Evolutionary conservation across 2,329 filamentous ascomycete species (phyloP), one percentile per base, ranked within the genome.

Genomic region (Xylariaceae sp.): DNA sequence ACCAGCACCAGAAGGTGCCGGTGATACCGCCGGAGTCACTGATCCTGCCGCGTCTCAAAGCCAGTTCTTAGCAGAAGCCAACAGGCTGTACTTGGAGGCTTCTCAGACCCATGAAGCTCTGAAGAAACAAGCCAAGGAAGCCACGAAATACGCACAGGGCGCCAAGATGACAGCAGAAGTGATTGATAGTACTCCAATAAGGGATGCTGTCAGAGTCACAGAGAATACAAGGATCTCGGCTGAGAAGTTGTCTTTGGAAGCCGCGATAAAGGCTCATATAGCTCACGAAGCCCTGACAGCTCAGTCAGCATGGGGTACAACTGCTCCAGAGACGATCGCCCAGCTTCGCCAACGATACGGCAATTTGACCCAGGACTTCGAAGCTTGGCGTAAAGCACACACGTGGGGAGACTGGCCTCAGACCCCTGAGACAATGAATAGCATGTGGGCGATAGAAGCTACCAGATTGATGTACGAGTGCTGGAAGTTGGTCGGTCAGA

Each of bases 401-500:
- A 4, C 13, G 1, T 55, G 58, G 55, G 50, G 8, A 13, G 35
- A 47, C 39, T 17, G 39, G 11, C 11, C 10, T 2, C 8, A 13
- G 11, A 48, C 5, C 8, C 8, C 30, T 4, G 1, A 15, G n/a
- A 1, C 18, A 48, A 48, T 11, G 3, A 3, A 17, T 11, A 17
- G 50, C 8, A 18, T 56, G 44, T 62, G 58, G 58, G 7, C 51
- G 1, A 0, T 56, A 4, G 48, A 54, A 2, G 17, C 15, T 17
- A 17, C 15, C 2, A 1, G 1, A 10, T 9, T 62, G 35, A 49
- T 58, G 54, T 35, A 53, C 58, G 52, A 60, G 49, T 5, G 34
- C 10, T 55, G 13, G 41, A 62, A 60, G 55, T 41, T 51, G 2
- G 1, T 60, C 37, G 37, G 37, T 7, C 0, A 53, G 9, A 58